Evolutionary conservation across 495 filamentous ascomycete species (phyloP), one percentile per base, ranked within the genome.

Genomic region (Elasticomyces elasticus): DNA sequence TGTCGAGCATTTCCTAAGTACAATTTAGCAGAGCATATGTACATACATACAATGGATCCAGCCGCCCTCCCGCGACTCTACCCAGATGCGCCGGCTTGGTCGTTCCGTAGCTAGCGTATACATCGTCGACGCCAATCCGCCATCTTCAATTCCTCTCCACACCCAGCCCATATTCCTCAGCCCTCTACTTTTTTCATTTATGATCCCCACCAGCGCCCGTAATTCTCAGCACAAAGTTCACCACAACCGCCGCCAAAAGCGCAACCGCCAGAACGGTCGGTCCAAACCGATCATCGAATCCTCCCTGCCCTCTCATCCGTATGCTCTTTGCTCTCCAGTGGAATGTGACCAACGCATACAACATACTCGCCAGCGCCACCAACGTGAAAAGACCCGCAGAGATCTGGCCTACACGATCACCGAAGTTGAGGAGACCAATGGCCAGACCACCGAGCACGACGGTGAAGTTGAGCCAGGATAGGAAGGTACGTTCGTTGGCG

Each of bases 391-490:
- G 74, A 30, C 83, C 88, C 23, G 92, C 89, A 55, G 84, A 89
- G 71, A 95, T 94, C 64, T 89, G 87, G 51, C 90, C 90, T 45
- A 92, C 79, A 49, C 80, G 82, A 70, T 99, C 94, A 65, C 92
- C 91, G 64, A 99, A 99, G 77, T 99, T 99, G 58, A 99, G 79
- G 56, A 99, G 86, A 49, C 94, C 92, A 52, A 97, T 84, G 24
- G 90, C 91, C 47, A 99, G 81, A 49, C 91, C 90, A 63, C 92
- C 92, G 38, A 99, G 82, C 69, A 99, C 90, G 65, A 97, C 91
- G 66, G 87, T 92, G 78, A 97, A 97, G 76, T 97, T 97, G 62
- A 99, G 85, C 94, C 94, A 99, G 66, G 86, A 92, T 64, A 99
- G 82, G 65, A 97, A 99, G 37, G 92, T 99, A 49, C 92, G 89